Evolutionary conservation across 1,139 yeast species (phyloP).

Genomic region (Geotrichum australiense): DNA sequence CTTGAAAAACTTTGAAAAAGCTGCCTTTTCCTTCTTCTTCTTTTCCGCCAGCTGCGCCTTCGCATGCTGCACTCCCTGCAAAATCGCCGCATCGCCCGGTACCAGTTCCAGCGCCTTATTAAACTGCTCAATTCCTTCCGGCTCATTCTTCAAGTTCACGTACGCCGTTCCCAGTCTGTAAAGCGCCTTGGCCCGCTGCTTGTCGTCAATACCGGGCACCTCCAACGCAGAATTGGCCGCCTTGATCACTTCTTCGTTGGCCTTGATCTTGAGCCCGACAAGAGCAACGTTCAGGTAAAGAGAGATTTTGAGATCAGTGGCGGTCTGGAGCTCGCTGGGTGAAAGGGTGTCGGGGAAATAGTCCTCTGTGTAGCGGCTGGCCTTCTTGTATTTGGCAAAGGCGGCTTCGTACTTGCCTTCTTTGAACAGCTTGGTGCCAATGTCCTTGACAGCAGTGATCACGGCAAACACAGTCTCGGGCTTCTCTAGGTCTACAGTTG

Average conservation of each 20-base stretch:
- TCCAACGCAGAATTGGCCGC: slow-evolving; percentile 64
- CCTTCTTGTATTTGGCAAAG: slow-evolving; percentile 62
- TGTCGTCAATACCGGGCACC: slow-evolving; percentile 53
- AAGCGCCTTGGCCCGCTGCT: slow-evolving; percentile 72
- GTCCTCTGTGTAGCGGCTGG: slow-evolving; percentile 58
- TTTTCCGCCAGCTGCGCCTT: slow-evolving; percentile 48
- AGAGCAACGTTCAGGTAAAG: slow-evolving; percentile 67
- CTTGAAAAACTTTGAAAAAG: slow-evolving; percentile 67
- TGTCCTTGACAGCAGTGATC: slow-evolving; percentile 58
- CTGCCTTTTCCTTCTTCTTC: slow-evolving; percentile 70
- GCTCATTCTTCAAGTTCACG: slow-evolving; percentile 56
- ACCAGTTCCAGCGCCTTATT: slow-evolving; percentile 56
- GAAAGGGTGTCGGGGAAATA: slow-evolving; percentile 53
- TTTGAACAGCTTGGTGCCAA: slow-evolving; percentile 73
- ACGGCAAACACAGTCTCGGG: slow-evolving; percentile 64
- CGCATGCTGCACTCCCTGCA: slow-evolving; percentile 58
- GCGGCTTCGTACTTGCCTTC: slow-evolving; percentile 41
- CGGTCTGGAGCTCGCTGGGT: slow-evolving; percentile 37
- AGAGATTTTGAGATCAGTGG: slow-evolving; percentile 51
- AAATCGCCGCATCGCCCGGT: slow-evolving; percentile 69
- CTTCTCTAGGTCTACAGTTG: slow-evolving; percentile 49
- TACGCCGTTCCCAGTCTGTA: slow-evolving; percentile 78
- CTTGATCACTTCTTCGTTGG: slow-evolving; percentile 49
- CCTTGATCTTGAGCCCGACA: slow-evolving; percentile 59
- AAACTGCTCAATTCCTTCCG: slow-evolving; percentile 56